Conservation (phyloP, 164 flowering plant species). For the Hamamelis virginiana region DNA sequence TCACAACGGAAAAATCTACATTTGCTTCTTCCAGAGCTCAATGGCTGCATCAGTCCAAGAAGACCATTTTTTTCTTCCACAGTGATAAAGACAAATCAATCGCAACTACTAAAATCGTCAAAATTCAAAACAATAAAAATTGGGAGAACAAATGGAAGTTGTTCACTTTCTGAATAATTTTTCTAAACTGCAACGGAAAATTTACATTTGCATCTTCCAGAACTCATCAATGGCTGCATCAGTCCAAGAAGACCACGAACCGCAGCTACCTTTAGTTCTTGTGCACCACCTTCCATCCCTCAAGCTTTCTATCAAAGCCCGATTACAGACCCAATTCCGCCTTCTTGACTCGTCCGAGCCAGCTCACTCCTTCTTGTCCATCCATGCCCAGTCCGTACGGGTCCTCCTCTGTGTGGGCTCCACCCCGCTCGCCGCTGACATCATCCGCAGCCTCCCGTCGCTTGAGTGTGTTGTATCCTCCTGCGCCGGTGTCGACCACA, state of each 20-base stretch:
- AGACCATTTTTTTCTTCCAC: no score
- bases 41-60: no score
- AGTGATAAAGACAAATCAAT: no score
- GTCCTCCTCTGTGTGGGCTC: slow-evolving; percentile 33
- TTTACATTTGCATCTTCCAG: background rate
- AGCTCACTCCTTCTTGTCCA: background rate
- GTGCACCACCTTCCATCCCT: slow-evolving; percentile 22
- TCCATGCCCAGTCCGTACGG: slow-evolving; percentile 13
- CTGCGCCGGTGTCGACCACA: slow-evolving; percentile 38
- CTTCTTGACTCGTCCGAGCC: slow-evolving; percentile 23
- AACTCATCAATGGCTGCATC: background rate
- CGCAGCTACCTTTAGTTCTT: slow-evolving; percentile 4
- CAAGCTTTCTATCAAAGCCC: background rate
- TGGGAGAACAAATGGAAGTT: no score
- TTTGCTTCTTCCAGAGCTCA: no score
- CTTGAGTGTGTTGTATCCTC: slow-evolving; percentile 27
- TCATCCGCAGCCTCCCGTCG: slow-evolving; percentile 31
- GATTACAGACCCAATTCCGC: slow-evolving; percentile 9
- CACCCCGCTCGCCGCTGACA: slow-evolving; percentile 18
- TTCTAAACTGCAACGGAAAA: no score
- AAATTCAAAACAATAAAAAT: no score
- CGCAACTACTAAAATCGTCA: no score
- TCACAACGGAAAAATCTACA: no score
- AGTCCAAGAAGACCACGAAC: background rate
- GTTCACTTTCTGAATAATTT: no score